Percentiles rank a stretch among this genome's conserved stretches.
phyloP scores from a whole-genome alignment of 768 basidiomycete species.

The Tylopilus sp. region DNA sequence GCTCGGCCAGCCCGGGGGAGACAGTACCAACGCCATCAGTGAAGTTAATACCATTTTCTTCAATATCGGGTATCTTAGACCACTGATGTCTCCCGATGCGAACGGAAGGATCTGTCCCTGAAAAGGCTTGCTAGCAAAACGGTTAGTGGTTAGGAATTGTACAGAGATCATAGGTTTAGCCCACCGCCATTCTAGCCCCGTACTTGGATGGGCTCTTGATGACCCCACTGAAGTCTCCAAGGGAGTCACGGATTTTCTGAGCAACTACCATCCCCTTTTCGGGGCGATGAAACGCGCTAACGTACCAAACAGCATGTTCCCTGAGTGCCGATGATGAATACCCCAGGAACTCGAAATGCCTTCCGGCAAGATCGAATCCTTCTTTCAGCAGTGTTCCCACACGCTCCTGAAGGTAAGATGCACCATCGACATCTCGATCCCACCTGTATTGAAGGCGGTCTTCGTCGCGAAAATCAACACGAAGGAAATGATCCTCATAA shows the following conservation, averaged over 20 bases:
- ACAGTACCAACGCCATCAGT: conserved; percentile 86
- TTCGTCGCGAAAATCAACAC: conserved; percentile 85
- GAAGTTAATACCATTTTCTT: conserved; percentile 41
- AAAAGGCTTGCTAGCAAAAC: conserved; percentile 63
- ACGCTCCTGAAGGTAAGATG: conserved; percentile 51
- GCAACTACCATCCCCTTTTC: conserved; percentile 48
- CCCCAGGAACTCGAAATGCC: conserved; percentile 74
- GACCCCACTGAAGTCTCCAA: conserved; percentile 68
- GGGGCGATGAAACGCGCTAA: conserved; percentile 56
- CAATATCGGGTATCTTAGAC: conserved; percentile 60
- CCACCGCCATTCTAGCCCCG: conserved; percentile 70
- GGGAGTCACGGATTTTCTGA: conserved; percentile 53
- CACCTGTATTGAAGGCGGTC: conserved; percentile 71
- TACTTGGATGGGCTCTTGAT: conserved; percentile 68
- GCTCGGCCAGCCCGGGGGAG: conserved; percentile 51
- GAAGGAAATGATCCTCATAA: conserved; percentile 66
- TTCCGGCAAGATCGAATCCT: conserved; percentile 70
- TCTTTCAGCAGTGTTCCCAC: conserved; percentile 56
- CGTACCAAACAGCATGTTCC: conserved; percentile 82
- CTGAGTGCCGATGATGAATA: conserved; percentile 78
- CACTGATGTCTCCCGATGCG: conserved; percentile 55
- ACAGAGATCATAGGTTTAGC: neutral
- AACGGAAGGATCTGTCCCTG: conserved; percentile 77
- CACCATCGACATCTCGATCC: conserved; percentile 62
- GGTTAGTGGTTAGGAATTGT: conserved; percentile 6